Evolutionary conservation across 306 rosid genomes (phyloP).

Genomic region (Quillaja saponaria): DNA sequence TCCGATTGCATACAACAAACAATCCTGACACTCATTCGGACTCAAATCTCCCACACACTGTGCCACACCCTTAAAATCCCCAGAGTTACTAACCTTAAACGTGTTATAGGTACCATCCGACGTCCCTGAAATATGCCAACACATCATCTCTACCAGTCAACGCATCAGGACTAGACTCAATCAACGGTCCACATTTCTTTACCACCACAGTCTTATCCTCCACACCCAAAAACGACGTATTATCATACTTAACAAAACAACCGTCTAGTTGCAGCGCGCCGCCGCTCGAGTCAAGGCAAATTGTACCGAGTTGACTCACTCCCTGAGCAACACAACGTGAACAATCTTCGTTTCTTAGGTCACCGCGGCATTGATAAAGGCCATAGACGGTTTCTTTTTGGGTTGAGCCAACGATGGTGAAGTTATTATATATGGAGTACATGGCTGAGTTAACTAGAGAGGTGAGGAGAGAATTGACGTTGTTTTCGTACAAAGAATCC

Average conservation of each 20-base stretch:
- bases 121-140: conserved; percentile 49
- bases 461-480: conserved; percentile 66
- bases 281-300: conserved; percentile 62
- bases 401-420: conserved; percentile 40
- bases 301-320: conserved; percentile 57
- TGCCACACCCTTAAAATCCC: conserved; percentile 50
- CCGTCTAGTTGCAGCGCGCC: conserved; percentile 93
- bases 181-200: conserved; percentile 74
- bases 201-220: conserved; percentile 77
- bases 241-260: conserved; percentile 81
- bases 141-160: conserved; percentile 55
- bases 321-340: conserved; percentile 56
- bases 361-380: conserved; percentile 91
- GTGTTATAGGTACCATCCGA: conserved; percentile 39
- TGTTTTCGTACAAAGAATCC: conserved; percentile 55
- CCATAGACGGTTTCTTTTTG: conserved; percentile 54
- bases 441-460: conserved; percentile 69
- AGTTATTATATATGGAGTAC: conserved; percentile 66
- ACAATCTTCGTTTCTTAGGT: conserved; percentile 62
- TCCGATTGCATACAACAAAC: conserved; percentile 70
- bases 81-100: conserved; percentile 39
- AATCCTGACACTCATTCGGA: conserved; percentile 73
- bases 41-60: conserved; percentile 94
- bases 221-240: conserved; percentile 61
- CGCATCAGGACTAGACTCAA: conserved; percentile 47